phyloP scores from a whole-genome alignment of 2,329 filamentous ascomycete species.

The Canariomyces notabilis region DNA sequence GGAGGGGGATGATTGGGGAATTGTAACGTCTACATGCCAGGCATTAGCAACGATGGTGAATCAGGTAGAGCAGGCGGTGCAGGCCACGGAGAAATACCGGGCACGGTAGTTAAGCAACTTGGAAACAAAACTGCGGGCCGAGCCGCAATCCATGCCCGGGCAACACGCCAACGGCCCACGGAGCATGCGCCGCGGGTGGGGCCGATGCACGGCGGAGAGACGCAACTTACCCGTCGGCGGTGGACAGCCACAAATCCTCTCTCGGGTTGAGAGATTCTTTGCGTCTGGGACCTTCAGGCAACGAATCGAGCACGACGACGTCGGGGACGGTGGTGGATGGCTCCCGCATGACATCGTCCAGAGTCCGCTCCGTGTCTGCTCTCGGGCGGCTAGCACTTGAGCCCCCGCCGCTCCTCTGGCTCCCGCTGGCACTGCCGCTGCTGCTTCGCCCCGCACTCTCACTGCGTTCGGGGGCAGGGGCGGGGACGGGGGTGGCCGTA shows the following conservation, averaged over 20 bases:
- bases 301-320: conserved; percentile 36
- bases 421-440: neutral
- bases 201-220: conserved; percentile 3
- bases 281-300: conserved; percentile 29
- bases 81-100: neutral
- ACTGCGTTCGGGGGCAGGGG: too few relatives aligned
- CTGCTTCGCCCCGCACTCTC: neutral
- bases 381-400: neutral
- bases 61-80: neutral
- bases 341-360: conserved; percentile 38
- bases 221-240: conserved; percentile 41
- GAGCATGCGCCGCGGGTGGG: conserved; percentile 1
- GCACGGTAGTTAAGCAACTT: neutral
- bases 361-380: conserved; percentile 22
- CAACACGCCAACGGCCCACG: neutral
- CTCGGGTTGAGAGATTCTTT: conserved; percentile 35
- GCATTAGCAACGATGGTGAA: conserved; percentile 9
- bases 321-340: conserved; percentile 34
- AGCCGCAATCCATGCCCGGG: conserved; percentile 1
- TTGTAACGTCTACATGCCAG: conserved; percentile 38
- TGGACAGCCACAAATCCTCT: conserved; percentile 46
- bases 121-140: neutral
- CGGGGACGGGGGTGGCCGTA: neutral
- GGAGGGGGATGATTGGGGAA: conserved; percentile 41
- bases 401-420: neutral